These are phyloP conservation scores for Peronospora destructor DNA, from an alignment of 352 stramenopile species.

Conservation along the genomic window DNA sequence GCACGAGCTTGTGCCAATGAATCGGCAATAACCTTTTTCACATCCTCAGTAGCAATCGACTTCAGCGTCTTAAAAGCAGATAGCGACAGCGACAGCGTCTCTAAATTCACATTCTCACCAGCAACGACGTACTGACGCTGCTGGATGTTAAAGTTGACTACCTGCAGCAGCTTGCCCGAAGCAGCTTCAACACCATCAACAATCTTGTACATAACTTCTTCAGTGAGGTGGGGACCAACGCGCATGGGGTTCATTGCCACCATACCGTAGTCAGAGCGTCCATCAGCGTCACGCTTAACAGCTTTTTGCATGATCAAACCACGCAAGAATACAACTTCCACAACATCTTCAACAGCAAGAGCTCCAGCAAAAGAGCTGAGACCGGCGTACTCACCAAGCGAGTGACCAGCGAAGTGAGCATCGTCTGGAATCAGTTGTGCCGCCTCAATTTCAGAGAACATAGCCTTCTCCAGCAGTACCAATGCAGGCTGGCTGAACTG, in stretches of 20 bases:
- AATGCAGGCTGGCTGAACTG: constrained; percentile 83
- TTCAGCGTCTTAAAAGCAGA: constrained; percentile 44
- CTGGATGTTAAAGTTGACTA: constrained; percentile 87
- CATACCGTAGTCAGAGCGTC: constrained; percentile 84
- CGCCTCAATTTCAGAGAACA: constrained; percentile 74
- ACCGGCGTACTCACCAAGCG: constrained; percentile 84
- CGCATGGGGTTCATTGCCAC: constrained; percentile 77
- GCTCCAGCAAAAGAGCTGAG: constrained; percentile 71
- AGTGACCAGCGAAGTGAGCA: constrained; percentile 78
- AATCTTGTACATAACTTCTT: constrained; percentile 57
- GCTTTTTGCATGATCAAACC: constrained; percentile 60
- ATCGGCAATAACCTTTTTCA: constrained; percentile 51
- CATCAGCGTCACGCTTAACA: constrained; percentile 47
- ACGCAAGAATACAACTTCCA: constrained; percentile 81
- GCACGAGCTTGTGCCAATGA: constrained; percentile 43
- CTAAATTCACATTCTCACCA: constrained; percentile 74
- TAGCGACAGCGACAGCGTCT: constrained; percentile 63
- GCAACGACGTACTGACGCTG: constrained; percentile 81
- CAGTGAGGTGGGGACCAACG: constrained; percentile 64
- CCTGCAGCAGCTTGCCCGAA: constrained; percentile 70
- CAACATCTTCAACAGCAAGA: constrained; percentile 60
- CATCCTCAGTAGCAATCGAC: constrained; percentile 34
- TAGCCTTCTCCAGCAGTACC: constrained; percentile 79
- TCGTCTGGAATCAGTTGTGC: constrained; percentile 68
- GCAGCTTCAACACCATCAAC: constrained; percentile 55